Conservation (phyloP, 2,329 filamentous ascomycete species). For the Zalaria sp. region DNA sequence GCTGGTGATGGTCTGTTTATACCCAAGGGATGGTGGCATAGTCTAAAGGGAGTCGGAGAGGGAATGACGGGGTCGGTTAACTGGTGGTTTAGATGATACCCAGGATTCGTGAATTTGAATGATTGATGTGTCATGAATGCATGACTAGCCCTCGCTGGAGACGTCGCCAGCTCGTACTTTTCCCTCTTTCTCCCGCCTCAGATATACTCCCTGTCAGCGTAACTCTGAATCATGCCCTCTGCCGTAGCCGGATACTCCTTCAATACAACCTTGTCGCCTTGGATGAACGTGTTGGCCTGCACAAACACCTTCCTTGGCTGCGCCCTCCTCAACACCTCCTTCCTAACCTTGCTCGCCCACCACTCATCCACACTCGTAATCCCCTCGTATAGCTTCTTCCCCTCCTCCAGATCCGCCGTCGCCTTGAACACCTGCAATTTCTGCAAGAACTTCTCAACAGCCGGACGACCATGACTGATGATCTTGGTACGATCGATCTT, state of each 20-base stretch:
- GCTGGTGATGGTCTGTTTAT: constrained; percentile 65
- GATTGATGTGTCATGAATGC: no score
- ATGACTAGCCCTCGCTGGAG: no score
- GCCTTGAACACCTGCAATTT: constrained; percentile 88
- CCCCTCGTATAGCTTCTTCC: constrained; percentile 65
- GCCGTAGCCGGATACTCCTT: constrained; percentile 76
- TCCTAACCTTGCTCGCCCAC: constrained; percentile 68
- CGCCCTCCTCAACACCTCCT: constrained; percentile 61
- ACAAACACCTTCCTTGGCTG: constrained; percentile 86
- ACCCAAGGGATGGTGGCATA: constrained; percentile 79
- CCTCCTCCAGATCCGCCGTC: constrained; percentile 67
- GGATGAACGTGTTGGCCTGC: constrained; percentile 72
- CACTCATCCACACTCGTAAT: constrained; percentile 79
- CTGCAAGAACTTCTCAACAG: constrained; percentile 76
- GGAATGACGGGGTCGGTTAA: constrained; percentile 53
- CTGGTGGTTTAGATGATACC: constrained; percentile 61
- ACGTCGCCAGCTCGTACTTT: no score
- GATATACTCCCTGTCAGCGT: constrained; percentile 22
- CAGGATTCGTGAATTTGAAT: no score
- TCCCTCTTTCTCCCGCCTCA: constrained; percentile 5
- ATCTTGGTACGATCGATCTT: constrained; percentile 78
- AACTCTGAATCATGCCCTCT: constrained; percentile 74
- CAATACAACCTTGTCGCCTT: constrained; percentile 53
- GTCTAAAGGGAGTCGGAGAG: constrained; percentile 49
- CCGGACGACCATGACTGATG: constrained; percentile 63